Conservation (phyloP, 352 stramenopile species). For the Aphanomyces euteiches region DNA sequence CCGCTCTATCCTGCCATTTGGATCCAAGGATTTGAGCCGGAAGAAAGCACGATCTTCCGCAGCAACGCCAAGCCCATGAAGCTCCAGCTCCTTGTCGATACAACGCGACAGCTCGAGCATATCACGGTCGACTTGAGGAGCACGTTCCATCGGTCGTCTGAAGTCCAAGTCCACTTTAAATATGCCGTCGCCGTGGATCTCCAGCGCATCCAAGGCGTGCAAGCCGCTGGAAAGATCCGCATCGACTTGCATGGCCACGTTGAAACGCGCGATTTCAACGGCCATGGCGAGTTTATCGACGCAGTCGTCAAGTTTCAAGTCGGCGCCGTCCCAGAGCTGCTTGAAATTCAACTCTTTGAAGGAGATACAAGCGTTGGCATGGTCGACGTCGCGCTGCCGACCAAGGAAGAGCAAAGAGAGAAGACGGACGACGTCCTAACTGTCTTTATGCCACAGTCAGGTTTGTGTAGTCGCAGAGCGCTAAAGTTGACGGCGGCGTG, state of each 20-base stretch:
- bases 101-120: background rate
- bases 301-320: background rate
- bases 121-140: slow-evolving; percentile 6
- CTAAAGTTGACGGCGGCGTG: no score
- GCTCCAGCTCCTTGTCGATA: slow-evolving; percentile 5
- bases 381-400: background rate
- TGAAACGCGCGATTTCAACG: background rate
- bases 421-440: no score
- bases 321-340: background rate
- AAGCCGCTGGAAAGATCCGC: background rate
- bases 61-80: slow-evolving; percentile 20
- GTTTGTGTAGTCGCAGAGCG: no score
- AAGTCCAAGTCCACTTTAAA: background rate
- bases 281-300: background rate
- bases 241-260: slow-evolving; percentile 12
- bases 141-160: background rate
- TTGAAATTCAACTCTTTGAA: background rate
- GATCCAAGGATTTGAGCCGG: background rate
- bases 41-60: background rate
- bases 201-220: background rate
- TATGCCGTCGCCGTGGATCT: background rate
- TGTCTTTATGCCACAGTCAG: no score
- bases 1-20: slow-evolving; percentile 1
- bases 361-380: background rate
- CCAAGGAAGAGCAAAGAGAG: no score